Evolutionary conservation across 2,329 filamentous ascomycete species (phyloP), one percentile per base, ranked within the genome.

Genomic region (Pseudogymnoascus sp.): DNA sequence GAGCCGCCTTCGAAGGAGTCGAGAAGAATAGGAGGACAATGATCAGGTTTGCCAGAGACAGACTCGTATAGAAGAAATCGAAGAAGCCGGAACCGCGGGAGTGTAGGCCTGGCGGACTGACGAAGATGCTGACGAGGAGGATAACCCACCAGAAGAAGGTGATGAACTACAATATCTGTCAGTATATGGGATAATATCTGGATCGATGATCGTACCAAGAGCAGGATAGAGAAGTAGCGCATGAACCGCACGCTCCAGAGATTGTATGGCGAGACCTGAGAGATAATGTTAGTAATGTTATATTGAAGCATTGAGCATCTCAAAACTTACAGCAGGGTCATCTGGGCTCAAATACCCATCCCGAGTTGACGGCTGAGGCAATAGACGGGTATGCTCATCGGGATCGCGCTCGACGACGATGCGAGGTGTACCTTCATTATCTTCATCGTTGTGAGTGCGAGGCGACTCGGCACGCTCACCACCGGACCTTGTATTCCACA

Each of bases 111-210:
- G 93, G 93, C 12, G 92, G 92, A 61, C 90, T 96, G 68, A 95
- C 87, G 76, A 99, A 99, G 67, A 89, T 86, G 62, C 91, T 91
- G 14, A 97, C 85, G n/a, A 99, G 81, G 35, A 96, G 80, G 61
- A 97, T 75, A 8, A 91, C 82, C 93, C 94, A 97, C 93, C 93
- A 97, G n/a, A 91, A 70, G 70, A 95, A 91, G 62, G 86, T 90
- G 68, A 92, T 72, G 60, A 85, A 38, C 58, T 60, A 2, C 74
- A 19, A 35, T 38, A 11, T 14, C 16, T 11, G 5, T 60, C 39
- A 60, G 33, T 30, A 41, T 36, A 42, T 60, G 12, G 1, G 8
- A 30, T 39, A n/a, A n/a, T 25, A 60, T 25, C 7, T 16, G 3
- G 19, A 5, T 16, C 2, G 11, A 23, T 7, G 8, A 8, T 5